Percentiles rank a stretch among this genome's conserved stretches.
Conservation (phyloP, 345 rosid species). For the Sonneratia caseolaris region DNA sequence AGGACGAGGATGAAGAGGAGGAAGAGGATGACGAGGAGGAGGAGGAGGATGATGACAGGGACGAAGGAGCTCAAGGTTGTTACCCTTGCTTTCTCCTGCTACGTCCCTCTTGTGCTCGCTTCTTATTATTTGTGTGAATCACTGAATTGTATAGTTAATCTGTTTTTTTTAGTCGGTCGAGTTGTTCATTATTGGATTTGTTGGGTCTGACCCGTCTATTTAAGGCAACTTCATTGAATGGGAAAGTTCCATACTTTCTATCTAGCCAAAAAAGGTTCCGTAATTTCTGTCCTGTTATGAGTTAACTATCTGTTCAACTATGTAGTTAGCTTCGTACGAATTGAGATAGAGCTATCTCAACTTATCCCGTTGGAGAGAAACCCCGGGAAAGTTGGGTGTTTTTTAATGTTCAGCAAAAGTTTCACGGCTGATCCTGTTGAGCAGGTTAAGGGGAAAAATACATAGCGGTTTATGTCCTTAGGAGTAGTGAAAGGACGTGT, state of each 20-base stretch:
- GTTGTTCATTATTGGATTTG: neutral
- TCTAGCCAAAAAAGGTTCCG: neutral
- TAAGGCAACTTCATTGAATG: neutral
- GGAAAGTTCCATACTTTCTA: neutral
- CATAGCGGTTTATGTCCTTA: neutral
- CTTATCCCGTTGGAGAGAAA: neutral
- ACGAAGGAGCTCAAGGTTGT: slow-evolving; percentile 48
- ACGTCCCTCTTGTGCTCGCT: neutral
- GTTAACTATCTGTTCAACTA: neutral
- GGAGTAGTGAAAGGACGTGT: neutral
- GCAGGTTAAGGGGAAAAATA: neutral
- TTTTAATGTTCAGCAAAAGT: neutral
- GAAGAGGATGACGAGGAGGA: slow-evolving; percentile 66
- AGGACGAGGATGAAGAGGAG: slow-evolving; percentile 52
- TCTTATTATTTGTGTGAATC: neutral
- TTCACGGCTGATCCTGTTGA: neutral
- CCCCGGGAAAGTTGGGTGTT: neutral
- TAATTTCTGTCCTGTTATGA: neutral
- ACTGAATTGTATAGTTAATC: neutral
- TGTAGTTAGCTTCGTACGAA: neutral
- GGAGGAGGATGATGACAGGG: slow-evolving; percentile 56
- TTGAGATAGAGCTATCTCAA: neutral
- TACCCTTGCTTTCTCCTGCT: neutral
- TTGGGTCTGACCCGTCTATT: neutral
- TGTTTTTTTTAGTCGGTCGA: neutral